These are phyloP conservation scores for Penicillium argentinense DNA, from an alignment of 495 filamentous ascomycete genomes.

Conservation along the genomic window DNA sequence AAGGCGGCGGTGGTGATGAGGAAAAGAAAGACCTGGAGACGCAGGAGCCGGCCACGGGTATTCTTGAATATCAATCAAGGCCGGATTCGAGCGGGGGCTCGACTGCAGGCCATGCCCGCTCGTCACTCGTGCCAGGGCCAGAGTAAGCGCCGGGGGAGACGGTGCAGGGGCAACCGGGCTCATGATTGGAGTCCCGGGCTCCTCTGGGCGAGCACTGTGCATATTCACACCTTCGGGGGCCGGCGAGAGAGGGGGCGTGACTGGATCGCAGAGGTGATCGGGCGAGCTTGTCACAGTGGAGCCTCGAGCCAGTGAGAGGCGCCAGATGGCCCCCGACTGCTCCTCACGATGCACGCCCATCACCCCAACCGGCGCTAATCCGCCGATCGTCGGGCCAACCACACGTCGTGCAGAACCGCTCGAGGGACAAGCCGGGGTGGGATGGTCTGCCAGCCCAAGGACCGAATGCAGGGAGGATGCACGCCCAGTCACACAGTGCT, in stretches of 20 bases:
- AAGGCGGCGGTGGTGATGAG: constrained; percentile 11
- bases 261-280: constrained; percentile 28
- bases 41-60: constrained; percentile 20
- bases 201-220: constrained; percentile 16
- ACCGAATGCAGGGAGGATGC: not conserved
- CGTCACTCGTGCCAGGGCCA: constrained; percentile 23
- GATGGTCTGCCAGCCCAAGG: too few species aligned
- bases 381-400: constrained; percentile 38
- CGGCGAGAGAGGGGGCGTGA: constrained; percentile 21
- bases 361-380: constrained; percentile 40
- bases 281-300: constrained; percentile 44
- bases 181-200: constrained; percentile 29
- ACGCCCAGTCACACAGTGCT: too few species aligned
- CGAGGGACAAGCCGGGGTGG: not conserved
- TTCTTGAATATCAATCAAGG: constrained; percentile 40
- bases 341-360: constrained; percentile 34
- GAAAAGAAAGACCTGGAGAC: constrained; percentile 16
- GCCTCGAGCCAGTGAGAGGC: constrained; percentile 17
- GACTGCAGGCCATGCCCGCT: constrained; percentile 23
- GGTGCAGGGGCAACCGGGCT: constrained; percentile 14
- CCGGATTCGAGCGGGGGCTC: constrained; percentile 12
- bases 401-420: constrained; percentile 34
- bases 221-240: constrained; percentile 15
- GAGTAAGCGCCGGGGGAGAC: constrained; percentile 36
- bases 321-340: constrained; percentile 3